A percentile compares a stretch with the other conserved stretches of the same genome.
Evolutionary conservation across 352 stramenopile genomes (phyloP).

Genomic region (Globisporangium perplexum): DNA sequence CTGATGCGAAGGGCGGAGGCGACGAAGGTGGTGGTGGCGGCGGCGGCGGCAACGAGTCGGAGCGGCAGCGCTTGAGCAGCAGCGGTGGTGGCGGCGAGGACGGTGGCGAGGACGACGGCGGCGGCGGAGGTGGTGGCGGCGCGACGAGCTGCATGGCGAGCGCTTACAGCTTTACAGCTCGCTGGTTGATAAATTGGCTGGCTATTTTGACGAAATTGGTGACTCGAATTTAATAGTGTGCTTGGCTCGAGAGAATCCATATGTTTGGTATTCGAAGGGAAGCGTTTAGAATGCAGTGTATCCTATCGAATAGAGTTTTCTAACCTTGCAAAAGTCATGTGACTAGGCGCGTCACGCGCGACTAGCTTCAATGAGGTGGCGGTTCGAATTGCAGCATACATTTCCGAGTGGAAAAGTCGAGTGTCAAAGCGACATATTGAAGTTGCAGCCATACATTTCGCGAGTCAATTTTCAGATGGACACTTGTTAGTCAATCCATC

Average conservation of each 20-base stretch:
- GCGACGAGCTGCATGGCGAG: conserved; percentile 1
- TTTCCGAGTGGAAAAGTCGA: neutral
- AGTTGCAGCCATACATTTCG: neutral
- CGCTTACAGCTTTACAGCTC: no score
- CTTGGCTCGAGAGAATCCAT: neutral
- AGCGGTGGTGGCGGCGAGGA: conserved; percentile 2
- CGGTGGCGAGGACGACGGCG: neutral
- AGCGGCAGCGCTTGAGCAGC: conserved; percentile 34
- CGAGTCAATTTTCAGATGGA: neutral
- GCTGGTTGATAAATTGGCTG: neutral
- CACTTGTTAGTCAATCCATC: neutral
- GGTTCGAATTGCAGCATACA: neutral
- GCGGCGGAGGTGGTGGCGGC: neutral
- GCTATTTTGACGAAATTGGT: neutral
- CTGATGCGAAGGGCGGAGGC: conserved; percentile 4
- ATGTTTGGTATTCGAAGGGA: neutral
- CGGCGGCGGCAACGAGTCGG: conserved; percentile 10
- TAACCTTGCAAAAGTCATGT: neutral
- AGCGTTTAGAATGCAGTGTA: neutral
- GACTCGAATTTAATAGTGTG: neutral
- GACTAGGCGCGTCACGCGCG: neutral
- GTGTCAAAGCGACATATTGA: neutral
- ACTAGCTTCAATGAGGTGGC: neutral
- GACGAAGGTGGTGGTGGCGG: conserved; percentile 19
- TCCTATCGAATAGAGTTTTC: neutral